Conservation (phyloP, 371 early-diverging fungal species). For the Haplosporangium sp. region DNA sequence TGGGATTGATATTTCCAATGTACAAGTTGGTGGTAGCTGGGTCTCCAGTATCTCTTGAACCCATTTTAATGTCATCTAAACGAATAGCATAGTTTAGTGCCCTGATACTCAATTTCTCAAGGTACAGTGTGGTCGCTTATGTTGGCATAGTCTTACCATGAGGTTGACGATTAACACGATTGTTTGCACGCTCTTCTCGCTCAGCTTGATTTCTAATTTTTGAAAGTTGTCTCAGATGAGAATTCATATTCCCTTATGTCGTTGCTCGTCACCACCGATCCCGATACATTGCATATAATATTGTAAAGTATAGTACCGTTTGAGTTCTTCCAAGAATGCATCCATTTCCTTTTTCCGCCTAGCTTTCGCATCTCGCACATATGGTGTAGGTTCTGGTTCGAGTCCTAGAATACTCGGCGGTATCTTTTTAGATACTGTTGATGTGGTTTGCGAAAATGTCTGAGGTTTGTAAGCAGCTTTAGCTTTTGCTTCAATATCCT, state of each 20-base stretch:
- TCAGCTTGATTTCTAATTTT: conserved; percentile 58
- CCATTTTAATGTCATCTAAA: conserved; percentile 49
- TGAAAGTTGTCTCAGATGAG: background rate
- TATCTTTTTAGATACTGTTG: conserved; percentile 21
- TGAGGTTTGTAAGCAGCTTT: conserved; percentile 61
- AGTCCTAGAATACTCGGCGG: conserved; percentile 4
- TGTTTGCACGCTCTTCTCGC: conserved; percentile 46
- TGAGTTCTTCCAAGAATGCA: conserved; percentile 86
- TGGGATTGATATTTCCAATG: conserved; percentile 85
- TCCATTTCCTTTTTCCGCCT: conserved; percentile 86
- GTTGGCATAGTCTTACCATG: conserved; percentile 14
- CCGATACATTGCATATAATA: too few relatives aligned
- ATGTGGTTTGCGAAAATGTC: conserved; percentile 40
- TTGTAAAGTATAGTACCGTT: conserved; percentile 59
- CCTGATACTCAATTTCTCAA: background rate
- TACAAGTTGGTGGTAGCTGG: conserved; percentile 90
- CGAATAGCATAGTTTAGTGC: background rate
- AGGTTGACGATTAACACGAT: conserved; percentile 10
- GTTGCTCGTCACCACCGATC: too few relatives aligned
- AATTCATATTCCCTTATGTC: background rate
- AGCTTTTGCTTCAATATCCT: conserved; percentile 36
- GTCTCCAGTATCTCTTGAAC: conserved; percentile 82
- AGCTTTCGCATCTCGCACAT: conserved; percentile 57
- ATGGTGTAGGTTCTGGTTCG: conserved; percentile 38
- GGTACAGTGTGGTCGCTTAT: background rate